Conservation (phyloP, 257 asterid genomes). For the Penstemon eatonii region DNA sequence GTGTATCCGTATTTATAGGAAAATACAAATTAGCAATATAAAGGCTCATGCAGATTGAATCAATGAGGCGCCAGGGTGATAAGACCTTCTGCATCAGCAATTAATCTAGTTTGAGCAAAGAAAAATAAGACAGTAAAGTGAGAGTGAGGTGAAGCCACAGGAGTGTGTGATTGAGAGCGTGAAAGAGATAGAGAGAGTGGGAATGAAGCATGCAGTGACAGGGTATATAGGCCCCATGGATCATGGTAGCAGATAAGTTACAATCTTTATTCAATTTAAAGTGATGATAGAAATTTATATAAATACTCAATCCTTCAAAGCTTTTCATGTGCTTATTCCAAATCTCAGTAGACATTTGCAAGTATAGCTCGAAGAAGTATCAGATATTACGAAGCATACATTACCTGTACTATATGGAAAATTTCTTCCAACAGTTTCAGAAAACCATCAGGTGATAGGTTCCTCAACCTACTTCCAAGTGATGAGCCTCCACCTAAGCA, state of each 20-base stretch:
- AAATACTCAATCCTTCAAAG: too few species aligned
- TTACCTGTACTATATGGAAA: conserved; percentile 92
- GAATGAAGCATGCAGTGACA: not conserved
- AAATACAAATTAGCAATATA: conserved; percentile 12
- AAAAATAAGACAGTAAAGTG: not conserved
- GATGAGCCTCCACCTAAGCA: conserved; percentile 87
- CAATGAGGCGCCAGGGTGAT: conserved; percentile 14
- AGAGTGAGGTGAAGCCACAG: not conserved
- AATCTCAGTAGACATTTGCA: conserved; percentile 17
- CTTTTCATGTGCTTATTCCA: conserved; percentile 5
- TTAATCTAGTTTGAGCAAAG: not conserved
- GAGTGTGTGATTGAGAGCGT: too few species aligned
- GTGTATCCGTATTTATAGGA: too few species aligned
- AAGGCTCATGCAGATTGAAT: conserved; percentile 7
- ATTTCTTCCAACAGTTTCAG: conserved; percentile 83
- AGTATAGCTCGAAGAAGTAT: conserved; percentile 27
- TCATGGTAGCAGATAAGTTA: conserved; percentile 19
- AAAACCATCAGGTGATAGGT: conserved; percentile 84
- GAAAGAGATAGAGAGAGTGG: too few species aligned
- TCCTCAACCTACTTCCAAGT: conserved; percentile 84
- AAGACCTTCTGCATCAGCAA: conserved; percentile 6
- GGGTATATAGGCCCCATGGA: conserved; percentile 1
- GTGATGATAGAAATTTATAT: not conserved
- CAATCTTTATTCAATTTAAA: conserved; percentile 16
- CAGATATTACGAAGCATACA: conserved; percentile 43